A percentile compares a stretch with the other conserved stretches of the same genome.
Conservation (phyloP, 768 basidiomycete species). For the Suillus hirtellus region DNA sequence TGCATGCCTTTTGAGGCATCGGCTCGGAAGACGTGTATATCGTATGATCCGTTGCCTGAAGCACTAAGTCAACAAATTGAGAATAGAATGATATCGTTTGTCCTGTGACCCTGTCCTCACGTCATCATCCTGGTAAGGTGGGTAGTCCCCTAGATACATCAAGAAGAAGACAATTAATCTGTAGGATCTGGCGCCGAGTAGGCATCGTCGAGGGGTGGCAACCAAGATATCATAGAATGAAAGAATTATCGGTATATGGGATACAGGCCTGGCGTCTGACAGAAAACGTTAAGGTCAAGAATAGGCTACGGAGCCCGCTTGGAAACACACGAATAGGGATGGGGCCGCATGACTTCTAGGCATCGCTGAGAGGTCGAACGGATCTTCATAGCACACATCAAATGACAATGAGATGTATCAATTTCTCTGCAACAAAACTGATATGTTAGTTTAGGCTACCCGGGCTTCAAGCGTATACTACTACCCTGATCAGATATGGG, state of each 20-base stretch:
- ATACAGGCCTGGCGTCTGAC: neutral
- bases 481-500: conserved; percentile 23
- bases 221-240: neutral
- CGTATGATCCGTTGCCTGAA: neutral
- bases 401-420: neutral
- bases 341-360: neutral
- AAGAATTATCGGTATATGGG: neutral
- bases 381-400: conserved; percentile 11
- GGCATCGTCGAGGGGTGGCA: neutral
- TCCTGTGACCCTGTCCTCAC: neutral
- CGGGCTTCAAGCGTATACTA: conserved; percentile 3
- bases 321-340: neutral
- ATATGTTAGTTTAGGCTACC: conserved; percentile 21
- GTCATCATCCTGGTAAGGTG: neutral
- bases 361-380: neutral
- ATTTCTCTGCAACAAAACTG: neutral
- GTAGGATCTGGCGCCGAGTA: neutral
- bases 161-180: neutral
- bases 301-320: neutral
- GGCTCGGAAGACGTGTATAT: neutral
- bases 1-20: neutral
- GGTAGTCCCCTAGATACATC: neutral
- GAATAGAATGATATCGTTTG: neutral
- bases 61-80: neutral
- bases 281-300: neutral